Base-by-base conservation (phyloP, 2,329 filamentous ascomycete species). In the Nectriaceae sp. region DNA sequence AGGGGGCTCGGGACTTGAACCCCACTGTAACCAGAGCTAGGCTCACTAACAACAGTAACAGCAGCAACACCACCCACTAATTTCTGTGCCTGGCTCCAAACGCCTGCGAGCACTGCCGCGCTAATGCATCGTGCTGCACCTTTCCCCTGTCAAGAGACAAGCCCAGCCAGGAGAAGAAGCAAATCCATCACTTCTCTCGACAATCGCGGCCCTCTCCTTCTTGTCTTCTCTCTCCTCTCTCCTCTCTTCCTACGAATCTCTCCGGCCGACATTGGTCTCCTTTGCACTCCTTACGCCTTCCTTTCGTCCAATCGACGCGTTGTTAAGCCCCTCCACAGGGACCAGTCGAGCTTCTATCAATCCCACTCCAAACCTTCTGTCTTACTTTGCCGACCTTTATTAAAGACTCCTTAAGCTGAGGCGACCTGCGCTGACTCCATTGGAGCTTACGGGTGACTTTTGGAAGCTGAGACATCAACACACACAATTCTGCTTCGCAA, bases 11-110 rank as follows among this genome's bases (percentile, higher is more conserved):
- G n/a, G n/a, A n/a, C n/a, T n/a, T 13, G 6, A 29, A 29, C 24
- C 13, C 24, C 24, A 6, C 24, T 29, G 24, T 29, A 29, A 47
- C 18, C 29, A 18, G 39, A 24, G 21, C 45, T 20, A 31, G 15
- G 24, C 22, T 31, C 42, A 21, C n/a, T 22, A 33, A 52, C 36
- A 51, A 42, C 43, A 57, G 52, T 56, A 60, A 54, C 53, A 56
- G 40, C 31, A 37, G 53, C 45, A 44, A 59, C 52, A 33, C 24
- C 38, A 18, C 38, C 49, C 49, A 36, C 49, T 46, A 55, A 52
- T 42, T 37, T 35, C 40, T 52, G 57, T 59, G 51, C 56, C 56
- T 57, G 52, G 24, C 24, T 29, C 24, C 13, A 29, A 29, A 29
- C 24, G 24, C 33, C n/a, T 16, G 33, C 33, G 16, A 36, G 33